Evolutionary conservation across 495 filamentous ascomycete genomes (phyloP).

Genomic region (Thozetella sp.): DNA sequence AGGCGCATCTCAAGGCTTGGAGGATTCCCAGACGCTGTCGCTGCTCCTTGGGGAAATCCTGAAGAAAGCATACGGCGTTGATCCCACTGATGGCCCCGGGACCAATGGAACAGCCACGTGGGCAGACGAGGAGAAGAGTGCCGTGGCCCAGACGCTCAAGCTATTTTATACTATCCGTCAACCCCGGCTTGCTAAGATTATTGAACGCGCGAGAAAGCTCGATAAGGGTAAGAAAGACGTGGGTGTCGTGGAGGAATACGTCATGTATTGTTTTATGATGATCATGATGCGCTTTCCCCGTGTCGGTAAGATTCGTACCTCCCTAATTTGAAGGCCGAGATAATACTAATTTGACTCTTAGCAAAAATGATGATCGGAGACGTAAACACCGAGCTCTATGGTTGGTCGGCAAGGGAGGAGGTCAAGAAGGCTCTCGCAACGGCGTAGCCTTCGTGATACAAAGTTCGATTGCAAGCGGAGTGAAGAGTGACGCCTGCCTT

Average conservation of each 20-base stretch:
- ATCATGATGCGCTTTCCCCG: constrained; percentile 8
- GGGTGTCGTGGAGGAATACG: constrained; percentile 7
- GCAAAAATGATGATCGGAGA: not conserved
- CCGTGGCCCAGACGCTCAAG: constrained; percentile 9
- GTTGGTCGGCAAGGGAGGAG: not conserved
- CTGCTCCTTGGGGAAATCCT: constrained; percentile 19
- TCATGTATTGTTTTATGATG: constrained; percentile 13
- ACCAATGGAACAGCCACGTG: not conserved
- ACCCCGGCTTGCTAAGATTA: constrained; percentile 8
- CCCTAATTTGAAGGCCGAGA: not conserved
- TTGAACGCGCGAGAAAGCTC: constrained; percentile 9
- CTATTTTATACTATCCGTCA: constrained; percentile 9
- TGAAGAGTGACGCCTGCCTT: no score
- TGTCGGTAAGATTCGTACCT: constrained; percentile 4
- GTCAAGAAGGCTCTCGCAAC: not conserved
- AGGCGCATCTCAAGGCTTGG: constrained; percentile 36
- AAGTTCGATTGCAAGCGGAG: no score
- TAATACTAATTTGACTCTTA: not conserved
- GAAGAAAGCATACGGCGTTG: constrained; percentile 4
- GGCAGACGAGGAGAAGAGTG: constrained; percentile 6
- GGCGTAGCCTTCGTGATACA: no score
- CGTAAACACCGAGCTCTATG: not conserved
- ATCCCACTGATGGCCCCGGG: not conserved
- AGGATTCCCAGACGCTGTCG: constrained; percentile 30
- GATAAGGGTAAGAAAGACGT: constrained; percentile 11